Evolutionary conservation across 768 basidiomycete species (phyloP), one percentile per base, ranked within the genome.

Genomic region (Ramaria rubella): DNA sequence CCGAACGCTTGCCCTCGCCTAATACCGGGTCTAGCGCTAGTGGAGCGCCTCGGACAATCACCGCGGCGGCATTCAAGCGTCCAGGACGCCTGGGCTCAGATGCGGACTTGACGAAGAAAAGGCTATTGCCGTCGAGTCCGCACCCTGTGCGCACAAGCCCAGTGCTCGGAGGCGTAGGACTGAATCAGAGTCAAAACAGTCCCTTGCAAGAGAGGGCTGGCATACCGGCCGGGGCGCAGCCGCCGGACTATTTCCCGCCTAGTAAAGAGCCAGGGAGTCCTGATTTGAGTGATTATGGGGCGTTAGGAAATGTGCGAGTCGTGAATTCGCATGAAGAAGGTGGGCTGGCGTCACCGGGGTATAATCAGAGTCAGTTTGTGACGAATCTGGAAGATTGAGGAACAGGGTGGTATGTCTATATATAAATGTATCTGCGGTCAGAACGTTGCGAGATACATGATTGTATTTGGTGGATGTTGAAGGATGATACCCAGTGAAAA

Each of bases 61-160:
- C 85, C 2, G 87, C 87, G 0, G 85, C 86, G 5, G 87, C 87
- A 24, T 90, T 90, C 69, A 80, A 77, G 63, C 73, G 85, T 72
- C 73, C 21, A 65, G 68, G 36, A 61, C 64, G 31, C 71, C 68
- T 44, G 59, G 31, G 21, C 66, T 36, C 81, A 80, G 36, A 59
- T 81, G 55, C 67, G 70, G 31, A 54, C 0, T 59, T 78, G 42
- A 31, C 21, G 19, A 78, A 75, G 69, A 83, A 78, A 63, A 76
- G 76, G 11, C 66, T 72, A 23, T 60, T 79, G 19, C 78, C 76
- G 3, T 70, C 68, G 44, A 77, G 79, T 34, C 79, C 79, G 19
- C 73, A 76, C 46, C 70, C 59, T 48, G 40, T 29, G 11, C 43
- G 54, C 21, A 33, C 34, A 30, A 29, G 62, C 34, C 43, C 51